These are phyloP conservation scores for Russula virescens DNA, from an alignment of 768 basidiomycete genomes.

Conservation along the genomic window DNA sequence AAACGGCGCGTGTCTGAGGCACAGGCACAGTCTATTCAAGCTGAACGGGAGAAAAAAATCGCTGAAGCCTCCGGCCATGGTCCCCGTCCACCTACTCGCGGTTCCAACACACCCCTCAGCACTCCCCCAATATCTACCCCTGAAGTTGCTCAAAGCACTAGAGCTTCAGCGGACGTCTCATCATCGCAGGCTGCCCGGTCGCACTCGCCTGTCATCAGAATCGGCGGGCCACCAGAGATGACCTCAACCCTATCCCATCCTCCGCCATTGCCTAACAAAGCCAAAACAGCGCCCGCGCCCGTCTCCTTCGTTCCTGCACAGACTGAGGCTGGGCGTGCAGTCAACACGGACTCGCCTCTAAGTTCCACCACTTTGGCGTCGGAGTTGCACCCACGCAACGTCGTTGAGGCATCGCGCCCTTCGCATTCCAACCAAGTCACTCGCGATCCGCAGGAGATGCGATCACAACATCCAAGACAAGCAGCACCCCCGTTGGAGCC, in stretches of 20 bases:
- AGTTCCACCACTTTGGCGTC: slow-evolving; percentile 21
- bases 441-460: neutral
- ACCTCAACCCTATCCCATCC: neutral
- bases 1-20: slow-evolving; percentile 2
- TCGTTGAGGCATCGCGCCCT: neutral
- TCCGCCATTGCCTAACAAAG: neutral
- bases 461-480: neutral
- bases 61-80: neutral
- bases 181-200: neutral
- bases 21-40: slow-evolving; percentile 8
- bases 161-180: neutral
- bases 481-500: neutral
- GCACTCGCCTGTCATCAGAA: neutral
- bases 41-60: slow-evolving; percentile 6
- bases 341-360: slow-evolving; percentile 18
- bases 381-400: slow-evolving; percentile 7
- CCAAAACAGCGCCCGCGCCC: neutral
- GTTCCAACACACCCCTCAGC: neutral
- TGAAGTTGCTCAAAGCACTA: neutral
- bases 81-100: neutral
- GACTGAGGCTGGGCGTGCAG: slow-evolving; percentile 18
- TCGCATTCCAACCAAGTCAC: neutral
- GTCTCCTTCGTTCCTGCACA: slow-evolving; percentile 16
- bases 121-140: neutral
- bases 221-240: neutral